Evolutionary conservation across 2,329 filamentous ascomycete species (phyloP), one percentile per base, ranked within the genome.

Genomic region (Leptographium flavum): DNA sequence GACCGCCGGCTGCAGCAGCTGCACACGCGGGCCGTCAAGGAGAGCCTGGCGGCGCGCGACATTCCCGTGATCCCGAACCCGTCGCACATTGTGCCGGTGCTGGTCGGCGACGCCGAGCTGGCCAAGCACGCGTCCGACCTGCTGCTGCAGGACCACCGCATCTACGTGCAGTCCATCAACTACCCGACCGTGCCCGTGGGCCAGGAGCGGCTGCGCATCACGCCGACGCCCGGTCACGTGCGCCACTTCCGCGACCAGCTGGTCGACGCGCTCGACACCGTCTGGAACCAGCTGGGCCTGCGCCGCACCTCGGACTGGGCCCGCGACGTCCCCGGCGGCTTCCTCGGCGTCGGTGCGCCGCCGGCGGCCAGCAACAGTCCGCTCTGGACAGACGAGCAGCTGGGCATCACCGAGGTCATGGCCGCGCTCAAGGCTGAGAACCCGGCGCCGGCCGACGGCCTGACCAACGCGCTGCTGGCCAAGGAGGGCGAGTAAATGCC

Each of bases 121-220:
- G 92, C 92, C 48, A 95, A 92, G 71, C 73, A 81, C 55, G 92
- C 92, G 8, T 94, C 86, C 22, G 92, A 98, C 60, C 79, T 94
- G 69, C 78, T 98, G 21, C 75, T 98, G 14, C 79, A 83, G 54
- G 83, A 94, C 54, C 84, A 94, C 69, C 77, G 80, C 50, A 95
- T 98, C 60, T 98, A 98, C 60, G 92, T 98, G 23, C 92, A 98
- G 67, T 87, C 87, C 45, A 96, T 98, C 74, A 98, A 98, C 69
- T 96, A 96, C 66, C 92, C 92, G 2, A 98, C 92, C 43, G 92
- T 98, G 3, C 92, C 92, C 3, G 87, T 94, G 7, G 92, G 92
- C n/a, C 88, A 98, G 69, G 92, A 98, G 65, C 81, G 92, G 47
- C 81, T 98, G 46, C 83, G 92, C 53, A 87, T 98, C 62, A 98